These are phyloP conservation scores for Pelargonium citronellum DNA, from an alignment of 441 rosid genomes.

Conservation along the genomic window DNA sequence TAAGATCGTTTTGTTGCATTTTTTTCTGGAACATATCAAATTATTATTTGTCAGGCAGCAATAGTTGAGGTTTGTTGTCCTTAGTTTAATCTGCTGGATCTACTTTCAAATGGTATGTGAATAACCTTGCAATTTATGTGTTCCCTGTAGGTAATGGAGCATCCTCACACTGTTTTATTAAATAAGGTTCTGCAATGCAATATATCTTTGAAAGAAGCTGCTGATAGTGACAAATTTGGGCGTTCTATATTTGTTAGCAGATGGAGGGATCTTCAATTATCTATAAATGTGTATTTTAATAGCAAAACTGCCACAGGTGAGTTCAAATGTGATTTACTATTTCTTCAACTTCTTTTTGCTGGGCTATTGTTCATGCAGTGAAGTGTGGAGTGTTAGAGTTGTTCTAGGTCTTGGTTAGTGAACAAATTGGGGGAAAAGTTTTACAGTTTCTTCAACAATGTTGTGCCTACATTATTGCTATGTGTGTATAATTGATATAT, in stretches of 20 bases:
- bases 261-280: conserved; percentile 91
- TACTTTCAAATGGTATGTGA: not conserved
- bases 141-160: conserved; percentile 73
- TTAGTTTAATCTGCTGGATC: not conserved
- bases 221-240: conserved; percentile 38
- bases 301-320: conserved; percentile 72
- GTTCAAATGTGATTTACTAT: conserved; percentile 19
- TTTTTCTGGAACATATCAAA: not conserved
- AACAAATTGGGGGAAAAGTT: not conserved
- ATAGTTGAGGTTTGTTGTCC: not conserved
- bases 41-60: not conserved
- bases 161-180: conserved; percentile 79
- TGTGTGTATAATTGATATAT: not conserved
- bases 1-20: not conserved
- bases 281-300: conserved; percentile 69
- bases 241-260: conserved; percentile 35
- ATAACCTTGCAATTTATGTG: conserved; percentile 11
- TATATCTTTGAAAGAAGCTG: conserved; percentile 56
- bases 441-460: conserved; percentile 7
- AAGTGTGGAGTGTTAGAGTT: not conserved
- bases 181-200: conserved; percentile 63
- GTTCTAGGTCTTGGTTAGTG: conserved; percentile 11
- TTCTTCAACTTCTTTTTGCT: not conserved
- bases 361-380: not conserved
- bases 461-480: conserved; percentile 1